phyloP scores from a whole-genome alignment of 2,329 filamentous ascomycete species.

The Lachnum nothofagi region DNA sequence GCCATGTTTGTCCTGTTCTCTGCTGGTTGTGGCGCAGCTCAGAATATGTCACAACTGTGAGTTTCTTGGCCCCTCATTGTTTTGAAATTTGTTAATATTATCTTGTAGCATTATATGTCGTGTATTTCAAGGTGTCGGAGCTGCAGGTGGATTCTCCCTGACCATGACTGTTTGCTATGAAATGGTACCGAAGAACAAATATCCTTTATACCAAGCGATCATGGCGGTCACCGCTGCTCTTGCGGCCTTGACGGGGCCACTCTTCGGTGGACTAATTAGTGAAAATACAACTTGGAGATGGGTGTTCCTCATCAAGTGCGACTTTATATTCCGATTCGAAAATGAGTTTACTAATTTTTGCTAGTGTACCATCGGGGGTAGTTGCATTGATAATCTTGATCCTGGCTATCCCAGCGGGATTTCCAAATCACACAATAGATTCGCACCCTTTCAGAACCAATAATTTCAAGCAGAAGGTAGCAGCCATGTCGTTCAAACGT shows the following conservation, averaged over 20 bases:
- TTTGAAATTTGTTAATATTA: not conserved
- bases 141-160: not conserved
- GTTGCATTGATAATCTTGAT: not conserved
- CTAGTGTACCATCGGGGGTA: not conserved
- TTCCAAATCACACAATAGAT: not conserved
- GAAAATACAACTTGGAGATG: conserved; percentile 1
- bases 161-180: not conserved
- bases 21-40: not conserved
- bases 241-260: not conserved
- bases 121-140: not conserved
- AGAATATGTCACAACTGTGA: not conserved
- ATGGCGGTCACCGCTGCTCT: not conserved
- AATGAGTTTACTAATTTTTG: not conserved
- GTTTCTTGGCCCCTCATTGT: not conserved
- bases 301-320: conserved; percentile 1
- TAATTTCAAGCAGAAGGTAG: not conserved
- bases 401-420: not conserved
- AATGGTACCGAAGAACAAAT: not conserved
- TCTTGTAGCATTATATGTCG: not conserved
- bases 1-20: not conserved
- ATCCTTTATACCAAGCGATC: not conserved
- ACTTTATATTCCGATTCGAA: not conserved
- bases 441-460: not conserved
- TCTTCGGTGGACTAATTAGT: not conserved
- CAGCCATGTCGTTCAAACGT: not conserved